Conservation (phyloP, 176 grass and related monocot species). For the Canna indica region DNA sequence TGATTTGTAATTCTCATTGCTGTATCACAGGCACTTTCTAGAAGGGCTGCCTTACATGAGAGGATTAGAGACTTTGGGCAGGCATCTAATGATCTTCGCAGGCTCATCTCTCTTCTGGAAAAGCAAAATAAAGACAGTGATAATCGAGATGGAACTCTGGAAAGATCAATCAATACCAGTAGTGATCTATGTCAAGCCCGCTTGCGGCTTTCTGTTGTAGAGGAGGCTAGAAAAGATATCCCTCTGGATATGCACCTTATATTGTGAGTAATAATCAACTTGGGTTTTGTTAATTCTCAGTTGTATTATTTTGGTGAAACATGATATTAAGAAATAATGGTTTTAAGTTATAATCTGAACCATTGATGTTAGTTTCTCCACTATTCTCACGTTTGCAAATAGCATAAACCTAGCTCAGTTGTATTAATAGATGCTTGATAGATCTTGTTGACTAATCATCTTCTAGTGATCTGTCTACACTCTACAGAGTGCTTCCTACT, state of each 20-base stretch:
- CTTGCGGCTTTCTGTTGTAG: constrained; percentile 47
- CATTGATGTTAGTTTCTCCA: neutral
- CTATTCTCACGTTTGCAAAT: neutral
- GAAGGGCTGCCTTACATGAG: constrained; percentile 75
- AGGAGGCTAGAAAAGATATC: constrained; percentile 49
- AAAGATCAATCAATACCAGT: constrained; percentile 26
- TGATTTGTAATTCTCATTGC: neutral
- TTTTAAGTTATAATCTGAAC: neutral
- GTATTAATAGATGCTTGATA: neutral
- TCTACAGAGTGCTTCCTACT: neutral
- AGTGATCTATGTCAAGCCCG: constrained; percentile 43
- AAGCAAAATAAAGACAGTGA: constrained; percentile 40
- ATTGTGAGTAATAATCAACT: constrained; percentile 42
- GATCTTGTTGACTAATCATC: neutral
- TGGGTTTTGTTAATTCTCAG: neutral
- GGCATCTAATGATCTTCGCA: constrained; percentile 56
- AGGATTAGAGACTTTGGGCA: constrained; percentile 69
- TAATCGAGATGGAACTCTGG: constrained; percentile 32
- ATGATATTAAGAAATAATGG: too few relatives aligned
- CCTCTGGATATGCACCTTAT: constrained; percentile 69
- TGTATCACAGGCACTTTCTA: constrained; percentile 71
- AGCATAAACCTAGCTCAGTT: neutral
- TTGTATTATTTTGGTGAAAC: neutral
- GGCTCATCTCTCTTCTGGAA: constrained; percentile 71
- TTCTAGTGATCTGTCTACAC: neutral